phyloP scores from a whole-genome alignment of 441 rosid species.

The Syzygium syzygioides region DNA sequence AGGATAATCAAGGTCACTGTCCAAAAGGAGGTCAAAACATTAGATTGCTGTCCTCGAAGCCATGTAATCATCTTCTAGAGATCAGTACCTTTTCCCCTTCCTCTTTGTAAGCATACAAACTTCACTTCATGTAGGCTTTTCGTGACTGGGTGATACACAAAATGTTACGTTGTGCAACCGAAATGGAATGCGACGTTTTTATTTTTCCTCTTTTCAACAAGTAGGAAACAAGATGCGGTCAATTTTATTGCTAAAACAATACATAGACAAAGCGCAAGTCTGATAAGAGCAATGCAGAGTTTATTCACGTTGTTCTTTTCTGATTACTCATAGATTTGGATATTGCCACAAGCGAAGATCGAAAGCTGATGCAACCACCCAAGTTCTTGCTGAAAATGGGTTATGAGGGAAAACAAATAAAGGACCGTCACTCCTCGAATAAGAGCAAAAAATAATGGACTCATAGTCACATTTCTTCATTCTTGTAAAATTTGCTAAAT shows the following conservation, averaged over 20 bases:
- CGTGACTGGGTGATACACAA: background rate
- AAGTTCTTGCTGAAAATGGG: background rate
- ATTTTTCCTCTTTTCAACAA: background rate
- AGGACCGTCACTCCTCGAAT: background rate
- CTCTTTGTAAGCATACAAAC: background rate
- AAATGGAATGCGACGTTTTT: background rate
- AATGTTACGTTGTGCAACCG: background rate
- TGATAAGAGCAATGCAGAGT: background rate
- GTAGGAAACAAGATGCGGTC: background rate
- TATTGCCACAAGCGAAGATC: background rate
- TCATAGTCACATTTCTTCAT: background rate
- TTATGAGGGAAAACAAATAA: background rate
- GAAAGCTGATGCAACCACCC: background rate
- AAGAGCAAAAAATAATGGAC: background rate
- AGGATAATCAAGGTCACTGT: background rate
- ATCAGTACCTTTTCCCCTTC: background rate
- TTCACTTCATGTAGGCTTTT: background rate
- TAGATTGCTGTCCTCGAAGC: constrained; percentile 9
- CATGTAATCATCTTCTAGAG: constrained; percentile 6
- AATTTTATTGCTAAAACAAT: background rate
- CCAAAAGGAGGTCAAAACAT: background rate
- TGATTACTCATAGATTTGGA: background rate
- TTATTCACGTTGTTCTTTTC: background rate
- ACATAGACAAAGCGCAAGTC: background rate
- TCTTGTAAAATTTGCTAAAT: background rate